Percentiles rank a stretch among this genome's conserved stretches.
phyloP scores from a whole-genome alignment of 2,329 filamentous ascomycete genomes.

The Cladophialophora chaetospira region DNA sequence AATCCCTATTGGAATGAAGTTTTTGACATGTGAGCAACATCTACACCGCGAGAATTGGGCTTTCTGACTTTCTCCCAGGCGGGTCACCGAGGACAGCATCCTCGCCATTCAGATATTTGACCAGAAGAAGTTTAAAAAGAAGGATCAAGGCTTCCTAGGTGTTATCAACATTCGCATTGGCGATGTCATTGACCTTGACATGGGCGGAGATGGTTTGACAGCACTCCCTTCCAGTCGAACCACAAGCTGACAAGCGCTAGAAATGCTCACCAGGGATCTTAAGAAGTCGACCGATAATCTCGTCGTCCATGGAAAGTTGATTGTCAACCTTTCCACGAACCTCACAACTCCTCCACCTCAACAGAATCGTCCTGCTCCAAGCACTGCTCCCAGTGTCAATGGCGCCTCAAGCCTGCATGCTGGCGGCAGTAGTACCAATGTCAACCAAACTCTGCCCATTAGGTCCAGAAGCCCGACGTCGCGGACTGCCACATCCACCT shows the following conservation, averaged over 20 bases:
- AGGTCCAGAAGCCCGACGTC: constrained; percentile 35
- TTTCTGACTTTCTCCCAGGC: constrained; percentile 55
- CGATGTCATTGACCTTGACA: constrained; percentile 86
- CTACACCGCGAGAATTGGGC: neutral
- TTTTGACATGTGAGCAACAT: constrained; percentile 82
- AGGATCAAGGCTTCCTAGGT: constrained; percentile 97
- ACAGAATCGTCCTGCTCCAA: constrained; percentile 26
- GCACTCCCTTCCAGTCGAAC: constrained; percentile 6
- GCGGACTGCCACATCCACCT: constrained; percentile 37
- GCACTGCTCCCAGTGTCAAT: constrained; percentile 25
- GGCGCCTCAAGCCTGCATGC: constrained; percentile 21
- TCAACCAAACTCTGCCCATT: constrained; percentile 30
- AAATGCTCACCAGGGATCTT: constrained; percentile 96
- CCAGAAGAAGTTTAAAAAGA: constrained; percentile 99
- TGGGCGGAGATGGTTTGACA: constrained; percentile 81
- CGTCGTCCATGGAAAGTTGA: constrained; percentile 95
- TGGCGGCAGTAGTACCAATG: constrained; percentile 21
- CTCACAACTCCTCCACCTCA: constrained; percentile 55
- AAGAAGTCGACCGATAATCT: constrained; percentile 98
- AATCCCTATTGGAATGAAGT: constrained; percentile 99
- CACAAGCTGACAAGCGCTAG: constrained; percentile 44
- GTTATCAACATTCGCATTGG: constrained; percentile 97
- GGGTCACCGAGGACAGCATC: constrained; percentile 91
- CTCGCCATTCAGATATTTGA: constrained; percentile 98
- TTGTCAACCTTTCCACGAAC: constrained; percentile 94